Base-by-base conservation (phyloP, 2,329 filamentous ascomycete genomes). In the Diaporthe sp. region DNA sequence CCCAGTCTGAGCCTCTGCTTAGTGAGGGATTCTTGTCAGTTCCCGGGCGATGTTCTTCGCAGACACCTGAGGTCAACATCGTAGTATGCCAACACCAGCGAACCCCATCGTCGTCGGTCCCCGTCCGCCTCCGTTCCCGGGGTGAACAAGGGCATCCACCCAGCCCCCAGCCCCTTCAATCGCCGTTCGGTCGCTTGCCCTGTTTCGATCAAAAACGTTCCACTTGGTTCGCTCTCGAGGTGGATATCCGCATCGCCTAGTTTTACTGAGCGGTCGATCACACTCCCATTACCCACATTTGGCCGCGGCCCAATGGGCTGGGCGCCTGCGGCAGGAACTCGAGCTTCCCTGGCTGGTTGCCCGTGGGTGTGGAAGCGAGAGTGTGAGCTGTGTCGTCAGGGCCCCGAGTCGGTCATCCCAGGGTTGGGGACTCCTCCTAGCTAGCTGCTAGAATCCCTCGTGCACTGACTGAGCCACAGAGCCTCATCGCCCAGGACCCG, bases 181-280 rank as follows among this genome's bases (percentile, higher is more conserved):
- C 64, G 47, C 22, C 64, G 12, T 54, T 40, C 64, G 64, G 64
- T 40, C 47, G 30, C 47, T 40, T 68, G 22, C 9, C 47, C 33
- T 68, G 33, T 68, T 52, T 54, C 33, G 64, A 68, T 4, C 45
- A 22, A 54, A 22, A 54, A 54, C 15, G 47, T 68, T 19, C 64
- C 64, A 54, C 64, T 40, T 40, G 64, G 47, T 52, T 54, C 47
- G 64, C 19, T 52, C 22, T 68, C 47, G 47, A 68, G 64, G 64
- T 68, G 64, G 64, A 35, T 54, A 68, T 68, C 33, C 22, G 33
- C 15, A 19, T 54, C 33, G 47, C 64, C 45, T 61, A 40, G 33
- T 68, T 45, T 40, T 30, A 54, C 47, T 54, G 64, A 40, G 64
- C 52, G 47, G 64, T 68, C 64, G 64, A 68, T 68, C 64, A 68